These are phyloP conservation scores for Fusarium fujikuroi DNA, from an alignment of 2,329 filamentous ascomycete species.

Conservation along the genomic window DNA sequence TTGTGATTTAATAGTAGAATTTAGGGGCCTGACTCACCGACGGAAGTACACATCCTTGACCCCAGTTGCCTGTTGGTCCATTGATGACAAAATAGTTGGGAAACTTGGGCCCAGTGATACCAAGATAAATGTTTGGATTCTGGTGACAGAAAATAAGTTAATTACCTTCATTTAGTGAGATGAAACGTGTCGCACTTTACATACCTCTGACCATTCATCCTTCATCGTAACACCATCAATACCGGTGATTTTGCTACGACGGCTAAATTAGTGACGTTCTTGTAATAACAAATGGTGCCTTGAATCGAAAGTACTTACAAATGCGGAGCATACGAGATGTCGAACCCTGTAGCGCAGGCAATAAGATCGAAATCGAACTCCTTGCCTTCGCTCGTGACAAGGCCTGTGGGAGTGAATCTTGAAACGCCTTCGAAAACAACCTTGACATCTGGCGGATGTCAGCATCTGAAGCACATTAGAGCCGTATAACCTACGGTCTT, in stretches of 20 bases:
- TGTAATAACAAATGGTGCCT: accelerated
- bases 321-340: neutral
- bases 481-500: neutral
- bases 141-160: neutral
- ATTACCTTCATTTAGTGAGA: no score
- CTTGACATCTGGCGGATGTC: neutral
- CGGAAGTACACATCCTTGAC: neutral
- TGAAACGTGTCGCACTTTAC: no score
- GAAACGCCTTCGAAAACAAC: neutral
- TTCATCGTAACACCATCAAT: neutral
- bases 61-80: neutral
- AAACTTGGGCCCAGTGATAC: neutral
- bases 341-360: neutral
- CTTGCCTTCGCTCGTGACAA: neutral
- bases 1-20: no score
- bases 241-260: neutral
- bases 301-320: neutral
- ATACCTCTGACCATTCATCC: neutral
- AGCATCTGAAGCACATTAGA: no score
- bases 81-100: neutral
- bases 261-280: neutral
- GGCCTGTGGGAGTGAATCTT: neutral
- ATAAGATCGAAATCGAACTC: neutral
- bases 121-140: neutral
- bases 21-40: neutral